Conservation (phyloP, 192 early-diverging fungal species). For the Linnemannia exigua region DNA sequence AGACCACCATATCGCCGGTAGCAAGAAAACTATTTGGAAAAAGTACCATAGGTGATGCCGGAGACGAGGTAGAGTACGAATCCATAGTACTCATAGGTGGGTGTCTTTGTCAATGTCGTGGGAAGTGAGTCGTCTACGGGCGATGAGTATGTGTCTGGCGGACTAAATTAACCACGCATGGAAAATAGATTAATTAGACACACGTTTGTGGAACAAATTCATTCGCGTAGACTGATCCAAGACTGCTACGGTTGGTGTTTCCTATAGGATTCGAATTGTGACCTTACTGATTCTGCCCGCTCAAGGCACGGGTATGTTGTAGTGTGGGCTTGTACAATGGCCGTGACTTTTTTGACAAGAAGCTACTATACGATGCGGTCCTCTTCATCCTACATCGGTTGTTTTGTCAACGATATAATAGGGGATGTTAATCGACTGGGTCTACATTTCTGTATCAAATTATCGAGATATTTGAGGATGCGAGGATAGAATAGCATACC, state of each 20-base stretch:
- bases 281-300: slow-evolving; percentile 35
- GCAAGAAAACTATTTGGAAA: slow-evolving; percentile 13
- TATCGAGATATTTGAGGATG: background rate
- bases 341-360: slow-evolving; percentile 42
- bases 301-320: slow-evolving; percentile 39
- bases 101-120: slow-evolving; percentile 72
- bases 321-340: slow-evolving; percentile 41
- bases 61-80: slow-evolving; percentile 89
- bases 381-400: slow-evolving; percentile 41
- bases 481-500: slow-evolving; percentile 16
- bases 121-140: slow-evolving; percentile 51
- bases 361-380: slow-evolving; percentile 55
- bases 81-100: slow-evolving; percentile 89
- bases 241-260: no score
- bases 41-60: slow-evolving; percentile 74
- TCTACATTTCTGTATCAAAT: background rate
- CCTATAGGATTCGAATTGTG: background rate
- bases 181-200: background rate
- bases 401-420: background rate
- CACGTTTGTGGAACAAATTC: background rate
- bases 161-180: background rate
- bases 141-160: slow-evolving; percentile 27
- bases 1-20: background rate
- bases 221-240: background rate
- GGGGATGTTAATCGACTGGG: background rate